phyloP scores from a whole-genome alignment of 176 grass and related monocot species.

The Zoysia pacifica region DNA sequence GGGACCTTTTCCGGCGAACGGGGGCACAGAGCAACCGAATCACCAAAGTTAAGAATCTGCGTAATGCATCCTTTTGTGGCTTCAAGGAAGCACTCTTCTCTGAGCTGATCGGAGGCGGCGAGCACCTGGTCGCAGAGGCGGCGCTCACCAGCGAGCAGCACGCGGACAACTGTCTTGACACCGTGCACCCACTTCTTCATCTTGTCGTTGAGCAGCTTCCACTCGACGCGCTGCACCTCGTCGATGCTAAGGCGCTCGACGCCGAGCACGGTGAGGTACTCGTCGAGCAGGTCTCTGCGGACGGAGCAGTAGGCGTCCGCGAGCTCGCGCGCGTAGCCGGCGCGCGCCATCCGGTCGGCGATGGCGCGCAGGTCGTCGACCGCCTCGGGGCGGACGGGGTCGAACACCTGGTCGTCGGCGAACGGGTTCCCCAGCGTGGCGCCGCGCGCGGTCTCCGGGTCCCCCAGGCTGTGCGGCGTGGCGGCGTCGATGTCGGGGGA shows the following conservation, averaged over 20 bases:
- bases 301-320: slow-evolving; percentile 72
- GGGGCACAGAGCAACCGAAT: slow-evolving; percentile 74
- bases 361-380: slow-evolving; percentile 65
- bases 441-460: slow-evolving; percentile 55
- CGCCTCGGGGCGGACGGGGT: slow-evolving; percentile 81
- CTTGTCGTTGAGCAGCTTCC: slow-evolving; percentile 84
- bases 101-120: slow-evolving; percentile 56
- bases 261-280: slow-evolving; percentile 82
- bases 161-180: slow-evolving; percentile 68
- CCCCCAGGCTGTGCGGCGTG: slow-evolving; percentile 47
- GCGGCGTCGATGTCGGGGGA: slow-evolving; percentile 61
- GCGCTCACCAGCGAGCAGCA: slow-evolving; percentile 74
- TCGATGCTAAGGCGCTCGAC: slow-evolving; percentile 95
- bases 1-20: slow-evolving; percentile 86
- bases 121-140: slow-evolving; percentile 80
- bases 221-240: slow-evolving; percentile 87
- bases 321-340: slow-evolving; percentile 76
- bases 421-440: slow-evolving; percentile 44
- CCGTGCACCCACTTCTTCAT: slow-evolving; percentile 96
- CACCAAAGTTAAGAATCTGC: slow-evolving; percentile 90
- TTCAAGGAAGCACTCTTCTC: slow-evolving; percentile 83
- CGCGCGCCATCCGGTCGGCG: slow-evolving; percentile 79
- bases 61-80: slow-evolving; percentile 77
- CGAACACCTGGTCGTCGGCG: slow-evolving; percentile 60
- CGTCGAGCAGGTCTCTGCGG: slow-evolving; percentile 78